These are phyloP conservation scores for Calonectria montana DNA, from an alignment of 2,329 filamentous ascomycete genomes.

Conservation along the genomic window DNA sequence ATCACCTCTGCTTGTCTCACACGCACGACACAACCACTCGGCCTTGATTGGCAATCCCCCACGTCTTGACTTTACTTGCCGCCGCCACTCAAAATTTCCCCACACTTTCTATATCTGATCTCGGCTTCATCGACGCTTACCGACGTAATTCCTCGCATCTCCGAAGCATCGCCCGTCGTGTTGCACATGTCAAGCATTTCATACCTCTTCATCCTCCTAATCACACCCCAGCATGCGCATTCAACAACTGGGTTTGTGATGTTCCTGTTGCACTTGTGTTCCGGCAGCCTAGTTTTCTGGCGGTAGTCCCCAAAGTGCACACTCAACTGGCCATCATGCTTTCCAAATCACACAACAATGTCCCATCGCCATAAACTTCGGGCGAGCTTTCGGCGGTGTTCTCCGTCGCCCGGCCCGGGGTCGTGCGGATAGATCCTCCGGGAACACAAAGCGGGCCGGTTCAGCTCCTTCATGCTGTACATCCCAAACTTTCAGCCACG, in stretches of 20 bases:
- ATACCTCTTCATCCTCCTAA: neutral
- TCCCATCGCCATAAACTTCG: neutral
- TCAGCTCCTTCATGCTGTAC: neutral
- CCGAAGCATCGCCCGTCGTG: neutral
- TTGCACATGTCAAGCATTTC: neutral
- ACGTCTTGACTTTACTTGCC: constrained; percentile 13
- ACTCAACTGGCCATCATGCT: neutral
- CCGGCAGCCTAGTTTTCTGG: neutral
- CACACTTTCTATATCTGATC: neutral
- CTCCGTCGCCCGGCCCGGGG: constrained; percentile 22
- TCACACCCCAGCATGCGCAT: neutral
- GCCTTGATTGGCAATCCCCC: constrained; percentile 10
- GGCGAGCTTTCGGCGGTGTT: neutral
- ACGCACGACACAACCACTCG: neutral
- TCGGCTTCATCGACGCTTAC: constrained; percentile 12
- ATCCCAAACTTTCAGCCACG: neutral
- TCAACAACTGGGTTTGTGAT: neutral
- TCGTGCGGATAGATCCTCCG: neutral
- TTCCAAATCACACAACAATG: neutral
- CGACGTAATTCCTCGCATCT: constrained; percentile 23
- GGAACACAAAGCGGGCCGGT: constrained; percentile 13
- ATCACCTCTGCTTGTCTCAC: neutral
- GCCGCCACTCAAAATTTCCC: constrained; percentile 16
- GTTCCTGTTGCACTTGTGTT: neutral
- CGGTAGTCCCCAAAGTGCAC: neutral